Evolutionary conservation across 2,329 filamentous ascomycete genomes (phyloP), one percentile per base, ranked within the genome.

Genomic region (Aureobasidium subglaciale): DNA sequence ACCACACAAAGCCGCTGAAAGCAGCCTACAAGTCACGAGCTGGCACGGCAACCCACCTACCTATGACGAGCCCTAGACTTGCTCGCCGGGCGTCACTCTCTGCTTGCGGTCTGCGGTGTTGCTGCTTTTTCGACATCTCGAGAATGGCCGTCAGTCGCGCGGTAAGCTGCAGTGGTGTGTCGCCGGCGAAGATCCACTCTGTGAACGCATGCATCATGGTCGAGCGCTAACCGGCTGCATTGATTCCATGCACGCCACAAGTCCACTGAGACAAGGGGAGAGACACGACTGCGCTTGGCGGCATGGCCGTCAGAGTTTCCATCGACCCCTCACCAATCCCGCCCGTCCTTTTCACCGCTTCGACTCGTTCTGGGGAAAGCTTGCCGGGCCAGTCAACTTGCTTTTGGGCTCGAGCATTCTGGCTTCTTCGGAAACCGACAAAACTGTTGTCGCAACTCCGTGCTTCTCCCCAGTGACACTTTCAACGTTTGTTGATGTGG

Each of bases 191-290:
- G 48, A 53, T 53, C 35, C 48, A 53, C 35, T 41, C 32, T 40
- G 48, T 53, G 48, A 41, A 53, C 16, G 48, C 35, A 53, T 54
- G 50, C 50, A 54, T 54, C 50, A 54, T 54, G 50, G 50, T 43
- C 50, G 50, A 53, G 48, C 50, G 50, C 50, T 16, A 54, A 54
- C 50, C 50, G 50, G 46, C 50, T 54, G 50, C 50, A 54, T 54
- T 43, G 50, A 27, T 34, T 54, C 38, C 30, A 54, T 43, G 37
- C 50, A 35, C 37, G 50, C 50, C 50, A 54, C 50, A 37, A 20
- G 34, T 38, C 30, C 46, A 29, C 46, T 54, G 50, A 54, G 50
- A 54, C 50, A 54, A 54, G 27, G 50, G 30, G 50, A 54, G 50
- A 42, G 37, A 42, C 37, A 34, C 50, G 34, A 34, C 50, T 18